Conservation (phyloP, 768 basidiomycete species). For the Gautieria morchelliformis region DNA sequence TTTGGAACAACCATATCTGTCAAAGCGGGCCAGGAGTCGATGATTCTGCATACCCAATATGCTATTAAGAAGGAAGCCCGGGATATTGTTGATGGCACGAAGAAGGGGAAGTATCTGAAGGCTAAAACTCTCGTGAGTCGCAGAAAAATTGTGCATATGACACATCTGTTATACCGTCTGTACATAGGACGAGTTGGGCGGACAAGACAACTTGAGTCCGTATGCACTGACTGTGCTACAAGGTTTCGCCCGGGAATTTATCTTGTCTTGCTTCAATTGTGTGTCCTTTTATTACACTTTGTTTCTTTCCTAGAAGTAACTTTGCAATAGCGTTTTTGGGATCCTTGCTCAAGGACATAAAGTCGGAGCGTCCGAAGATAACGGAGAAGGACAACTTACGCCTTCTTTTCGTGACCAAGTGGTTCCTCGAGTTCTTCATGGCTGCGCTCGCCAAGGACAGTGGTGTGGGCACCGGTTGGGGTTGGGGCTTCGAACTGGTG, state of each 20-base stretch:
- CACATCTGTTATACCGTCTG: background rate
- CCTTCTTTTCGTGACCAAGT: conserved; percentile 76
- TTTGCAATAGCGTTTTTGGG: conserved; percentile 64
- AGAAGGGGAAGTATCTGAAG: conserved; percentile 52
- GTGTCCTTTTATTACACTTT: conserved; percentile 27
- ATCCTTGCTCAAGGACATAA: conserved; percentile 84
- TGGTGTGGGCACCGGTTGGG: conserved; percentile 28
- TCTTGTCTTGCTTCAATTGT: conserved; percentile 87
- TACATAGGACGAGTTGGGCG: conserved; percentile 49
- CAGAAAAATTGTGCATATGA: background rate
- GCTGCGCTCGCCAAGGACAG: conserved; percentile 26
- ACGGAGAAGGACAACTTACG: conserved; percentile 93
- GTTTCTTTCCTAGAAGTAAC: conserved; percentile 13
- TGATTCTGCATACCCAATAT: conserved; percentile 79
- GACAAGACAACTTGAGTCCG: conserved; percentile 56
- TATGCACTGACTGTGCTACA: conserved; percentile 61
- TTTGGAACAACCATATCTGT: conserved; percentile 95
- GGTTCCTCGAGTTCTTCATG: conserved; percentile 90
- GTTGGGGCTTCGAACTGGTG: conserved; percentile 50
- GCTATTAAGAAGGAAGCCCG: conserved; percentile 64
- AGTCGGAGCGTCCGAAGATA: conserved; percentile 83
- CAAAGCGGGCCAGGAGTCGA: conserved; percentile 48
- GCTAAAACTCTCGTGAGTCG: conserved; percentile 32
- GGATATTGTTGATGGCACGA: conserved; percentile 60
- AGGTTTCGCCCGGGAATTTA: conserved; percentile 58